A percentile compares a stretch with the other conserved stretches of the same genome.
Conservation (phyloP, 2,329 filamentous ascomycete species). For the Periconia sp. region DNA sequence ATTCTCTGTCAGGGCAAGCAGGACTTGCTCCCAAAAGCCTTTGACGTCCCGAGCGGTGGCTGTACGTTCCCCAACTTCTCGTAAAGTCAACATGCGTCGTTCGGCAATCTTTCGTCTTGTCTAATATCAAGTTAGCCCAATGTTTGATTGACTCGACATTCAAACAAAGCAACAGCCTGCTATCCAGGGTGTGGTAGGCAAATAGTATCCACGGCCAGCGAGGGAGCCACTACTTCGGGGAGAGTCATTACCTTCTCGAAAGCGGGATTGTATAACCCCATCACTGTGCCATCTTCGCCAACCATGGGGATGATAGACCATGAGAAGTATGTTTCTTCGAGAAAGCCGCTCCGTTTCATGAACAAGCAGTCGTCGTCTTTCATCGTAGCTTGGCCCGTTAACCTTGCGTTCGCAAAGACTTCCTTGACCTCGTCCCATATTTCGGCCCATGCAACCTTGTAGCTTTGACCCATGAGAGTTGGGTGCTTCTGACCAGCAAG, state of each 20-base stretch:
- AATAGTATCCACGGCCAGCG: no score
- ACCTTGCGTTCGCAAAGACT: slow-evolving; percentile 70
- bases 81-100: slow-evolving; percentile 77
- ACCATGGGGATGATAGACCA: slow-evolving; percentile 83
- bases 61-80: slow-evolving; percentile 78
- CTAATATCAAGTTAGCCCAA: slow-evolving; percentile 5
- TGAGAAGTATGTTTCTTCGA: slow-evolving; percentile 83
- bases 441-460: slow-evolving; percentile 72
- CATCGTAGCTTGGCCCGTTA: slow-evolving; percentile 79
- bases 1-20: slow-evolving; percentile 73
- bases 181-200: no score
- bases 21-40: slow-evolving; percentile 75
- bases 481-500: slow-evolving; percentile 81
- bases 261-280: slow-evolving; percentile 78
- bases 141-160: not conserved
- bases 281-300: slow-evolving; percentile 74
- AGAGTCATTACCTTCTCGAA: slow-evolving; percentile 70
- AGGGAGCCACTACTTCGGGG: no score
- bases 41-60: slow-evolving; percentile 74
- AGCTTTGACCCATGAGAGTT: slow-evolving; percentile 73
- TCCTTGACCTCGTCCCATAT: slow-evolving; percentile 75
- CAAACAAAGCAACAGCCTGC: no score
- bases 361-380: slow-evolving; percentile 83
- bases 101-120: slow-evolving; percentile 80
- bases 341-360: slow-evolving; percentile 69